phyloP scores from a whole-genome alignment of 176 grass and related monocot genomes.

The Aegilops bicornis region DNA sequence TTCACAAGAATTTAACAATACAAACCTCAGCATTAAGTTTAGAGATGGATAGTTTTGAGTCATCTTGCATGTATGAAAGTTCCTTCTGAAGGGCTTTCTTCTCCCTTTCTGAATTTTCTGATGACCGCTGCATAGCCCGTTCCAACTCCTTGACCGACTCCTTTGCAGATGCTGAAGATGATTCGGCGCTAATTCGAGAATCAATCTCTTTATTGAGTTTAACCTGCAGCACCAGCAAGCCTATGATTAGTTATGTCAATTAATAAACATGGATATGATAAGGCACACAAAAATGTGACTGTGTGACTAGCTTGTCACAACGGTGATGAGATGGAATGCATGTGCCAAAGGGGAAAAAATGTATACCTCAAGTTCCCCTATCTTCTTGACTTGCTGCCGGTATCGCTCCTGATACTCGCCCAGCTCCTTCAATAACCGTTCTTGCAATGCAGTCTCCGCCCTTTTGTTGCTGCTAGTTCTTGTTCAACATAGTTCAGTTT shows the following conservation, averaged over 20 bases:
- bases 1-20: conserved; percentile 33
- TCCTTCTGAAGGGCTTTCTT: conserved; percentile 70
- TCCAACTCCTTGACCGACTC: conserved; percentile 67
- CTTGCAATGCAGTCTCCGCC: conserved; percentile 75
- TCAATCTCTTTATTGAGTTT: conserved; percentile 74
- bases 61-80: conserved; percentile 69
- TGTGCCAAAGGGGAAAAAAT: not conserved
- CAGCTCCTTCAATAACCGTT: conserved; percentile 75
- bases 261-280: conserved; percentile 17
- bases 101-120: conserved; percentile 86
- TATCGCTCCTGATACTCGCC: conserved; percentile 63
- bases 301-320: not conserved
- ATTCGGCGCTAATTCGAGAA: conserved; percentile 60
- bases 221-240: conserved; percentile 44
- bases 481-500: conserved; percentile 68
- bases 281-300: not conserved
- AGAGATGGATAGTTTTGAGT: conserved; percentile 49
- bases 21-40: conserved; percentile 72
- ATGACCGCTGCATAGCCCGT: conserved; percentile 58
- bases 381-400: conserved; percentile 59
- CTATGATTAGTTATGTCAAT: not conserved
- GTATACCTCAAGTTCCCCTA: conserved; percentile 74
- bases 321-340: not conserved
- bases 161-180: conserved; percentile 56
- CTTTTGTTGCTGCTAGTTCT: conserved; percentile 86